Evolutionary conservation across 148 eudicot genomes (phyloP).

Genomic region (Cornus suecica): DNA sequence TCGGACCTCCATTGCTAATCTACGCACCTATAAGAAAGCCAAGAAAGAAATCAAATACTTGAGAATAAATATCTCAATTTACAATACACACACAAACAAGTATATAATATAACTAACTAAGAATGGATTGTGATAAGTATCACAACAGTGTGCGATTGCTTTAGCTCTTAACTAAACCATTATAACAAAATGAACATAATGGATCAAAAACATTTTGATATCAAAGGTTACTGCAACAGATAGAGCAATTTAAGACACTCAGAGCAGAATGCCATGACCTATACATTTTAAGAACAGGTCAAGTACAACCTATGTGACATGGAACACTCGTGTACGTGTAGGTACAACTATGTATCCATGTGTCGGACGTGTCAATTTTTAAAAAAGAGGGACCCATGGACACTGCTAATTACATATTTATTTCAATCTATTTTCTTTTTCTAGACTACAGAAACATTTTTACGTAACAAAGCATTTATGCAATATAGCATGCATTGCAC

Average conservation of each 20-base stretch:
- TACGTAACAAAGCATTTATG: too few relatives aligned
- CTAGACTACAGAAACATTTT: too few relatives aligned
- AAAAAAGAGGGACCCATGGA: too few relatives aligned
- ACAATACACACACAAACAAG: not conserved
- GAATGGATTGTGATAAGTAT: too few relatives aligned
- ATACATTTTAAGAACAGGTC: not conserved
- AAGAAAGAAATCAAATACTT: constrained; percentile 1
- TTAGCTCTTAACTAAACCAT: not conserved
- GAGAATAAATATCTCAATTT: not conserved
- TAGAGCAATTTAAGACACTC: not conserved
- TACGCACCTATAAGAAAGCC: constrained; percentile 50
- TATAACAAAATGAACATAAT: not conserved
- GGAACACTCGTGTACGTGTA: too few relatives aligned
- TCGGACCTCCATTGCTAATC: constrained; percentile 79
- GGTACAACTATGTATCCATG: too few relatives aligned
- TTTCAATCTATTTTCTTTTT: too few relatives aligned
- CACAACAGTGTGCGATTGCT: not conserved
- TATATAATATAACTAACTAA: not conserved
- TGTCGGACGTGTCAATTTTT: too few relatives aligned
- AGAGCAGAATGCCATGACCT: not conserved
- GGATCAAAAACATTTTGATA: not conserved
- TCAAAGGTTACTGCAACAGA: not conserved
- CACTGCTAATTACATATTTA: too few relatives aligned
- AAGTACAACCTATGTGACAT: too few relatives aligned
- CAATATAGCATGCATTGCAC: not conserved